Conservation (phyloP, 306 rosid genomes). For the Abrus pulchellus region DNA sequence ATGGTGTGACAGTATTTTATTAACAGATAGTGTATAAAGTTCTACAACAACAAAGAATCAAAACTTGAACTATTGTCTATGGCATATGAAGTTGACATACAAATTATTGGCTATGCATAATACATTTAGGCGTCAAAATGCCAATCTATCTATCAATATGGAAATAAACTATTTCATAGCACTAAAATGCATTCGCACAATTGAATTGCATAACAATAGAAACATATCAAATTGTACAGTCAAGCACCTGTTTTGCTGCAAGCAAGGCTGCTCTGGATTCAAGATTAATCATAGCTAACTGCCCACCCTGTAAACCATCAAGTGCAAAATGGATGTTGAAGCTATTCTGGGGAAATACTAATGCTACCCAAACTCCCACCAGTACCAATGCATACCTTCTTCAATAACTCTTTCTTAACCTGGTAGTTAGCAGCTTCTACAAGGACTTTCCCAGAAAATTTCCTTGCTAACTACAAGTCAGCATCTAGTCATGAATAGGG, state of each 20-base stretch:
- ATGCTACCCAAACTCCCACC: conserved; percentile 32
- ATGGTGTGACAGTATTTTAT: background rate
- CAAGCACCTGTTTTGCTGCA: conserved; percentile 84
- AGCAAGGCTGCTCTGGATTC: conserved; percentile 93
- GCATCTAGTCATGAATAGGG: conserved; percentile 45
- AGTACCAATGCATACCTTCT: conserved; percentile 63
- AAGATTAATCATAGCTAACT: conserved; percentile 76
- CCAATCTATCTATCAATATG: background rate
- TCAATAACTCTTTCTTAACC: conserved; percentile 80
- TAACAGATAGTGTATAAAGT: conserved; percentile 12
- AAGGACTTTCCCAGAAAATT: conserved; percentile 81
- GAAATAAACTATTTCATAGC: conserved; percentile 24
- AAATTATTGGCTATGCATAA: conserved; percentile 18
- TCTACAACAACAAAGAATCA: conserved; percentile 22
- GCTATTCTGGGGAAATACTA: conserved; percentile 40
- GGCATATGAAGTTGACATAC: conserved; percentile 23
- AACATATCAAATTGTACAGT: conserved; percentile 20
- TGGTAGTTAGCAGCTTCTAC: conserved; percentile 92
- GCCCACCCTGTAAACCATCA: conserved; percentile 82
- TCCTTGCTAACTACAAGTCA: conserved; percentile 68
- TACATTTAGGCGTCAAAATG: conserved; percentile 21
- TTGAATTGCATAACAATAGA: conserved; percentile 39
- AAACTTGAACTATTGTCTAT: conserved; percentile 36
- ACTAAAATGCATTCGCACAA: conserved; percentile 20
- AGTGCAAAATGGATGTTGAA: conserved; percentile 42